Base-by-base conservation (phyloP, 2,329 filamentous ascomycete species). In the Diaporthe eres region DNA sequence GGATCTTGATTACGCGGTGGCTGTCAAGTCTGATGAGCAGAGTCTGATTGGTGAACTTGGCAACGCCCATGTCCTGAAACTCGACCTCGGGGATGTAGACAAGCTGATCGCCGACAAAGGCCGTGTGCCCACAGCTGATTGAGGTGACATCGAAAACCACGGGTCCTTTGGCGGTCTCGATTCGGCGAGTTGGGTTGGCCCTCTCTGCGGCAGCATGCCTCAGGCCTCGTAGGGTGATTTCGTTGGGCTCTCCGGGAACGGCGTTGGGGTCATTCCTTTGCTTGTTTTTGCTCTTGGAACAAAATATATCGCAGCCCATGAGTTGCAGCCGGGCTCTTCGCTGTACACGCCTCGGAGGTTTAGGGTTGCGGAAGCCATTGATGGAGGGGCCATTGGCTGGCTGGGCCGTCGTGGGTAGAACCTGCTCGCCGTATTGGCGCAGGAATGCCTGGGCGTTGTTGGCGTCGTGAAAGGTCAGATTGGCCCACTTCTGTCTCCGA, bases 381-480 rank as follows among this genome's bases (percentile, higher is more conserved):
- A 22, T 12, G 4, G 22, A 2, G 15, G 4, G 3, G 1, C 9
- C 4, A 13, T 5, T n/a, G 47, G 19, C 10, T 9, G 49, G 39
- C 8, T 55, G 47, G 22, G 13, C 17, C 2, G 4, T n/a, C 2
- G 65, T 1, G 2, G 68, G 71, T 22, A 22, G n/a, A 13, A 8
- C 3, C 60, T 75, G 39, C 31, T 79, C 74, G n/a, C 80, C 79
- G 60, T 88, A 82, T 0, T 72, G 78, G 0, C 75, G 25, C 1
- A 91, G 81, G 70, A 91, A 91, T 0, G 61, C 80, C 0, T 79
- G 53, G 12, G 85, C 88, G 6, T 91, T 85, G 0, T 72, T 22
- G 0, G 63, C 60, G 1, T 83, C 39, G 2, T 87, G 82, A 71
- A 91, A 91, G 0, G 83, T 85, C 61, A 90, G 77, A 71, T 82